Evolutionary conservation across 805 yeast genomes (phyloP).

Genomic region (Groenewaldozyma tartarivorans): DNA sequence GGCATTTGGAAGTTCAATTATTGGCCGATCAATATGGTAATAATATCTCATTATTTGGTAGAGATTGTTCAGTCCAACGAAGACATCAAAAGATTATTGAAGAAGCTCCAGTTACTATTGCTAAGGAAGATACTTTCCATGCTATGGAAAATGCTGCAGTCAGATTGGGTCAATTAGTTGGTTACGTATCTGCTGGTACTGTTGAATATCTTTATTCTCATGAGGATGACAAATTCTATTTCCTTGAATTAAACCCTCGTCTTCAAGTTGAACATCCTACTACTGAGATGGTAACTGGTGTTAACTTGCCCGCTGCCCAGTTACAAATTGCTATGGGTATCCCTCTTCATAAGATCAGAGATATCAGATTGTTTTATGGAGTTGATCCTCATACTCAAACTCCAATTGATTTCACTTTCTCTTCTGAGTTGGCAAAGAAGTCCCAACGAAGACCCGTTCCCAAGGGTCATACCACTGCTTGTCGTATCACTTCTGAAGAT

Average conservation of each 20-base stretch:
- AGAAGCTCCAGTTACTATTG: conserved; percentile 98
- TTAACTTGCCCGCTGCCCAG: conserved; percentile 96
- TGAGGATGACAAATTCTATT: conserved; percentile 89
- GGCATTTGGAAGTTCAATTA: conserved; percentile 96
- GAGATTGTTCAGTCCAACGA: conserved; percentile 99
- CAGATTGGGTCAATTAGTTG: conserved; percentile 90
- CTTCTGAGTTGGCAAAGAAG: conserved; percentile 55
- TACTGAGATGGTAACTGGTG: conserved; percentile 98
- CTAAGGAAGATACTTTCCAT: conserved; percentile 73
- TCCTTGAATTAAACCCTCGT: conserved; percentile 95
- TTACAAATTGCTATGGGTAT: conserved; percentile 99
- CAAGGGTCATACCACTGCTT: conserved; percentile 97
- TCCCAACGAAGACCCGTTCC: conserved; percentile 91
- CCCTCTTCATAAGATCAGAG: conserved; percentile 90
- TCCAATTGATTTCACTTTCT: conserved; percentile 83
- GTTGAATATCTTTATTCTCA: conserved; percentile 95
- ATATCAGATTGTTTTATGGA: conserved; percentile 87
- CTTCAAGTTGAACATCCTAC: conserved; percentile 99
- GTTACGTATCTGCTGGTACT: conserved; percentile 98
- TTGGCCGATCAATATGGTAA: conserved; percentile 98
- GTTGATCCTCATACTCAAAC: conserved; percentile 91
- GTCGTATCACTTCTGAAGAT: conserved; percentile 98
- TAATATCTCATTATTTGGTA: conserved; percentile 92
- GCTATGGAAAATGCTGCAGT: conserved; percentile 97
- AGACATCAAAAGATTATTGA: conserved; percentile 98